A percentile compares a stretch with the other conserved stretches of the same genome.
phyloP scores from a whole-genome alignment of 306 rosid genomes.

The Pterocarpus macrocarpus region DNA sequence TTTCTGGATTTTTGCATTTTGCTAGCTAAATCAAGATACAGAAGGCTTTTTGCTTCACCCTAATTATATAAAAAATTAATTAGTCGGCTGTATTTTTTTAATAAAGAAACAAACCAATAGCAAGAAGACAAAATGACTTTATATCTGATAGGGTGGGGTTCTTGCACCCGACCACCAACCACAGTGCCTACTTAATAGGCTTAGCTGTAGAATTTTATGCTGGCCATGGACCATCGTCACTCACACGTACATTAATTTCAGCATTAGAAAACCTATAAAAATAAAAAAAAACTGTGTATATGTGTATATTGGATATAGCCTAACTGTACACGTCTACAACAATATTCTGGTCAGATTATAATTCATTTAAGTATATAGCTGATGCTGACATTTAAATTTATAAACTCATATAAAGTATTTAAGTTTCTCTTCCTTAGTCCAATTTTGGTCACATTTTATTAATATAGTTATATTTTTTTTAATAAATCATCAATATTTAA shows the following conservation, averaged over 20 bases:
- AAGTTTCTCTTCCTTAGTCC: too few relatives aligned
- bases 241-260: conserved; percentile 40
- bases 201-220: conserved; percentile 52
- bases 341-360: too few relatives aligned
- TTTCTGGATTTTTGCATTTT: neutral
- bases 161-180: conserved; percentile 64
- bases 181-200: conserved; percentile 67
- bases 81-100: conserved; percentile 28
- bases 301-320: too few relatives aligned
- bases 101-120: conserved; percentile 23
- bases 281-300: too few relatives aligned
- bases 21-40: conserved; percentile 6
- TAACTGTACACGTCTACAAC: too few relatives aligned
- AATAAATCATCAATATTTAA: too few relatives aligned
- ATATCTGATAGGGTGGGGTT: conserved; percentile 49
- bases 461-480: too few relatives aligned
- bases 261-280: too few relatives aligned
- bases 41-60: conserved; percentile 29
- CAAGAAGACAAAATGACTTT: conserved; percentile 50
- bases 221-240: conserved; percentile 46
- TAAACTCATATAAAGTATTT: too few relatives aligned
- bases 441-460: too few relatives aligned
- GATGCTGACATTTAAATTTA: too few relatives aligned
- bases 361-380: too few relatives aligned
- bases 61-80: conserved; percentile 1